Conservation (phyloP, 139 green algal genomes). For the Pleodorina starrii region DNA sequence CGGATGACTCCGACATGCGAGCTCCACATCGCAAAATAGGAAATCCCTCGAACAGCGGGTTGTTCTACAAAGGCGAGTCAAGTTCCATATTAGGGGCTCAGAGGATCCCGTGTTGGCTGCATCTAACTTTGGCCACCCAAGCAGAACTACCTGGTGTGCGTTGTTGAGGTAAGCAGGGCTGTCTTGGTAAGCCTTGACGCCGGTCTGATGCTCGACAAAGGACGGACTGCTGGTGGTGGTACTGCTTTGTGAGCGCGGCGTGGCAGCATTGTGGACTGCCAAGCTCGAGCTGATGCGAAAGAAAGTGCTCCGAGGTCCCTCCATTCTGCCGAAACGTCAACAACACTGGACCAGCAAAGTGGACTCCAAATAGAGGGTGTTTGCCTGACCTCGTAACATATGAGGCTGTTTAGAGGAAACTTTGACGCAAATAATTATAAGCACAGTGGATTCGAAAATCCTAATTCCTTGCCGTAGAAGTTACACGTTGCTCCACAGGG, state of each 20-base stretch:
- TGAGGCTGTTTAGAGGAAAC: too few species aligned
- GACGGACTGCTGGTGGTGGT: not conserved
- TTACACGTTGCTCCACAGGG: too few species aligned
- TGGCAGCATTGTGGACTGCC: not conserved
- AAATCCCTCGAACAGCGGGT: slow-evolving; percentile 28
- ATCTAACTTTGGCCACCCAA: too few species aligned
- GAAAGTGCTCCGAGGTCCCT: slow-evolving; percentile 9
- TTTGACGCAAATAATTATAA: too few species aligned
- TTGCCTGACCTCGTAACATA: too few species aligned
- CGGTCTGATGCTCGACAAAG: slow-evolving; percentile 26
- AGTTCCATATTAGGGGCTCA: not conserved
- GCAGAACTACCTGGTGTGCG: slow-evolving; percentile 24
- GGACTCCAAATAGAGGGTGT: too few species aligned
- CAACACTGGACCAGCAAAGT: too few species aligned
- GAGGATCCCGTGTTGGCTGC: not conserved
- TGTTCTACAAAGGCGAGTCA: not conserved
- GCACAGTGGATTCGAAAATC: too few species aligned
- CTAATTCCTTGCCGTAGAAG: too few species aligned
- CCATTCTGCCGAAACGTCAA: too few species aligned
- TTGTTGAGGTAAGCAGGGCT: not conserved
- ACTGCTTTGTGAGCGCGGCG: not conserved
- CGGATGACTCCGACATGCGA: not conserved
- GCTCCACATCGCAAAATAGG: not conserved
- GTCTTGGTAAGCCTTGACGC: not conserved
- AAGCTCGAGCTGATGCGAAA: slow-evolving; percentile 3